A percentile compares a stretch with the other conserved stretches of the same genome.
phyloP scores from a whole-genome alignment of 495 filamentous ascomycete genomes.

The Penicillium salamii region DNA sequence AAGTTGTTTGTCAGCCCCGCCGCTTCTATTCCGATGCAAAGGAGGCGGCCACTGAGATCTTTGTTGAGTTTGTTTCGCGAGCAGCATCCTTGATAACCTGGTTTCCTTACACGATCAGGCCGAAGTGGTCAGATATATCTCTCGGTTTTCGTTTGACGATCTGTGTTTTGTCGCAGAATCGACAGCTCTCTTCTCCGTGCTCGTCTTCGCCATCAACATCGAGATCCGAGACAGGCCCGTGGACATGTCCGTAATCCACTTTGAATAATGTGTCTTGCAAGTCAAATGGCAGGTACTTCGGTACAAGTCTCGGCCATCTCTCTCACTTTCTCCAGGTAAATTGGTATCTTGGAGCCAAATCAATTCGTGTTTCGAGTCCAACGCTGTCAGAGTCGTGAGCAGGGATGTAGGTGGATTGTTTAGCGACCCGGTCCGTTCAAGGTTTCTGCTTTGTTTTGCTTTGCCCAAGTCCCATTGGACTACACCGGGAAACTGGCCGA shows the following conservation, averaged over 20 bases:
- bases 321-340: neutral
- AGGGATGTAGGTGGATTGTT: conserved; percentile 5
- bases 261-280: no score
- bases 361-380: conserved; percentile 6
- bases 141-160: conserved; percentile 1
- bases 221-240: no score
- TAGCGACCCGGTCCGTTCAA: conserved; percentile 22
- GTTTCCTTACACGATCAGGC: conserved; percentile 41
- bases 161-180: conserved; percentile 11
- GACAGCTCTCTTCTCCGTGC: conserved; percentile 1
- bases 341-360: neutral
- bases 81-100: conserved; percentile 34
- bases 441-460: conserved; percentile 1
- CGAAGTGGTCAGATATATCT: conserved; percentile 28
- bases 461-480: conserved; percentile 26
- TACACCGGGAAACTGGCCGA: conserved; percentile 4
- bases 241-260: no score
- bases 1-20: conserved; percentile 14
- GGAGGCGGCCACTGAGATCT: conserved; percentile 13
- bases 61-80: conserved; percentile 28
- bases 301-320: neutral
- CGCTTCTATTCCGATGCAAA: conserved; percentile 50
- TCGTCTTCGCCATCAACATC: no score
- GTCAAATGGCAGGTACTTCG: no score
- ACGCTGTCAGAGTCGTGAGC: neutral